Conservation (phyloP, 768 basidiomycete species). For the Serendipita sp. region DNA sequence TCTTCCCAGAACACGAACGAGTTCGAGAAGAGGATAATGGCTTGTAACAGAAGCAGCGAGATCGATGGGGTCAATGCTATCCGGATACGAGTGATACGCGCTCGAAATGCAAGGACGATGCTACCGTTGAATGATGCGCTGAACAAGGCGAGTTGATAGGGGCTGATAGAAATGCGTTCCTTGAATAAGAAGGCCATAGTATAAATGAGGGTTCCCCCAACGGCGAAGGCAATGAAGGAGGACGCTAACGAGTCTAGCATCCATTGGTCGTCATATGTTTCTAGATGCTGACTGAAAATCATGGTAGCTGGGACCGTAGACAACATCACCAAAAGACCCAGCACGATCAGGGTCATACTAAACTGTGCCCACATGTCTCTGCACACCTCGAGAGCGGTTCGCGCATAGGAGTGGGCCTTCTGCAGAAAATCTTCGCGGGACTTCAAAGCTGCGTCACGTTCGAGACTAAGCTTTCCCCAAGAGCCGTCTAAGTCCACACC, state of each 20-base stretch:
- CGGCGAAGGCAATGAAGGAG: not conserved
- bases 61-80: conserved; percentile 10
- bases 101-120: not conserved
- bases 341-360: conserved; percentile 55
- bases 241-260: conserved; percentile 17
- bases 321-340: conserved; percentile 51
- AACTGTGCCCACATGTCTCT: conserved; percentile 92
- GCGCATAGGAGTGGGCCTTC: conserved; percentile 31
- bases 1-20: conserved; percentile 99
- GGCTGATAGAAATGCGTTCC: conserved; percentile 10
- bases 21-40: conserved; percentile 72
- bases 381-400: conserved; percentile 49
- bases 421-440: not conserved
- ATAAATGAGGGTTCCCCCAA: conserved; percentile 4
- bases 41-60: conserved; percentile 47
- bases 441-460: not conserved
- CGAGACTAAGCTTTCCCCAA: conserved; percentile 35
- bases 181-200: conserved; percentile 14
- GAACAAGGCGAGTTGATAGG: conserved; percentile 8
- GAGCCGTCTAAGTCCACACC: conserved; percentile 57
- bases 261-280: conserved; percentile 24
- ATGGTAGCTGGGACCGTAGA: conserved; percentile 38
- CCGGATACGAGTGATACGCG: not conserved
- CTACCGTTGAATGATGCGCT: not conserved
- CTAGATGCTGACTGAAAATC: conserved; percentile 33